These are phyloP conservation scores for Lasiodiplodia sp. DNA, from an alignment of 2,329 filamentous ascomycete genomes.

Conservation along the genomic window DNA sequence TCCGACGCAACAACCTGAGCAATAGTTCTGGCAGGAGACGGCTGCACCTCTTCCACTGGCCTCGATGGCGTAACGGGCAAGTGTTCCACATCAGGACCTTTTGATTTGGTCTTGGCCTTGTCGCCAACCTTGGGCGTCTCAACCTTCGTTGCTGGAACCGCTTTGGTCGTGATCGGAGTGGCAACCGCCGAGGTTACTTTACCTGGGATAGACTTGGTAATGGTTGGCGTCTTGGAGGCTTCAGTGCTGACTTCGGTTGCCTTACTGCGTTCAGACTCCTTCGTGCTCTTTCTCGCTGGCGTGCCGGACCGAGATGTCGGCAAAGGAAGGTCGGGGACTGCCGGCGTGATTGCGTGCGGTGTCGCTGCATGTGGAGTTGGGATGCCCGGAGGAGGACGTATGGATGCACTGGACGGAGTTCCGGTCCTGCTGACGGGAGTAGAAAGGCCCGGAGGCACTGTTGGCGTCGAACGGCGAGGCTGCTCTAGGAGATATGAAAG, in stretches of 20 bases:
- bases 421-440: constrained; percentile 37
- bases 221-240: constrained; percentile 27
- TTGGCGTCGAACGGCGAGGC: constrained; percentile 52
- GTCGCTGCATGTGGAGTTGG: constrained; percentile 19
- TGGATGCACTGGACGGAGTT: constrained; percentile 24
- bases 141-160: neutral
- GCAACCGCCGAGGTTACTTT: constrained; percentile 16
- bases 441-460: constrained; percentile 55
- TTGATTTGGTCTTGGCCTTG: neutral
- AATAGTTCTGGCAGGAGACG: neutral
- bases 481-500: constrained; percentile 40
- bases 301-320: constrained; percentile 25
- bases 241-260: constrained; percentile 28
- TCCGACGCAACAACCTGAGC: constrained; percentile 4
- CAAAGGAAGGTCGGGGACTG: constrained; percentile 27
- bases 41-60: neutral
- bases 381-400: constrained; percentile 27
- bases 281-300: constrained; percentile 21
- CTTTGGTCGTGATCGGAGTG: constrained; percentile 4
- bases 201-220: constrained; percentile 28
- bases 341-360: constrained; percentile 18
- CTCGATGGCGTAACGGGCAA: neutral
- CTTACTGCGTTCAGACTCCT: constrained; percentile 29
- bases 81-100: neutral
- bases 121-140: constrained; percentile 2